Evolutionary conservation across 2,329 filamentous ascomycete species (phyloP).

Genomic region (Aspergillus piperis): DNA sequence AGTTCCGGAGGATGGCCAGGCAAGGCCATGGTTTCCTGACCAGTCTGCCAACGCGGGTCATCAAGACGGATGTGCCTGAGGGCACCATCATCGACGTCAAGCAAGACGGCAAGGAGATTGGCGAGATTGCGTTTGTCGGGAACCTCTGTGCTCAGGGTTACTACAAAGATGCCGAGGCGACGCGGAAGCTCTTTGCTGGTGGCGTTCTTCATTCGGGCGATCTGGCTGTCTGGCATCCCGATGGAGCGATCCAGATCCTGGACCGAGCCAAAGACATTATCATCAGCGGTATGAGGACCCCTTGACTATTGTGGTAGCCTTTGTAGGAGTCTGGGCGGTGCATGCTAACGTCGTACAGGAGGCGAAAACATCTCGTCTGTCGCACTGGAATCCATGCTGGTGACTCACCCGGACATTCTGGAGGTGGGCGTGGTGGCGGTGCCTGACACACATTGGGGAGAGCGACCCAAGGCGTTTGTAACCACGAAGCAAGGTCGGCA

Average conservation of each 20-base stretch:
- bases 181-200: constrained; percentile 80
- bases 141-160: constrained; percentile 94
- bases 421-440: constrained; percentile 91
- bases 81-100: constrained; percentile 67
- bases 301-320: not conserved
- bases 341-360: constrained; percentile 52
- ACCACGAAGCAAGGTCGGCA: constrained; percentile 71
- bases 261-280: constrained; percentile 98
- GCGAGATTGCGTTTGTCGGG: constrained; percentile 81
- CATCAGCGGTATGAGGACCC: constrained; percentile 69
- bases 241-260: constrained; percentile 87
- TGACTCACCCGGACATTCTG: constrained; percentile 82
- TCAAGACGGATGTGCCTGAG: constrained; percentile 74
- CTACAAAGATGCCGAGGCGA: constrained; percentile 85
- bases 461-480: constrained; percentile 91
- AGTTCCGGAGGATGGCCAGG: constrained; percentile 85
- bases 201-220: constrained; percentile 88
- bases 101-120: constrained; percentile 72
- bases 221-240: constrained; percentile 87
- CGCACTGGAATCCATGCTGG: constrained; percentile 85
- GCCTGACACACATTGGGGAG: constrained; percentile 87
- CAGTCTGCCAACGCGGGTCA: constrained; percentile 75
- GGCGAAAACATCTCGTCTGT: constrained; percentile 97
- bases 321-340: not conserved
- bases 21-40: constrained; percentile 92